These are phyloP conservation scores for Nicotiana rustica DNA, from an alignment of 305 asterid genomes.

Conservation along the genomic window DNA sequence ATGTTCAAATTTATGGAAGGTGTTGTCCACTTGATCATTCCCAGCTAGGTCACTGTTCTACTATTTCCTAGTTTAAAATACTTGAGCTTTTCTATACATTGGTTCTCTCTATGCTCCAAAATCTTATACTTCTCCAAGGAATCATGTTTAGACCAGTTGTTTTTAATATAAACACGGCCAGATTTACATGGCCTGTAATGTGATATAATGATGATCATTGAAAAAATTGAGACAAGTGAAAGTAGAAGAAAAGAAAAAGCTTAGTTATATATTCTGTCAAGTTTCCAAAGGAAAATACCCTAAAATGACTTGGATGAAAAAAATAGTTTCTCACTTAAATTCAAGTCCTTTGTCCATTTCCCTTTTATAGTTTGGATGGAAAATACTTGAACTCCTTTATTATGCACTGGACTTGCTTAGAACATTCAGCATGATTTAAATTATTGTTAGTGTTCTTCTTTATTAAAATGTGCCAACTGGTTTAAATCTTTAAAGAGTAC, in stretches of 20 bases:
- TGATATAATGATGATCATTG: slow-evolving; percentile 1
- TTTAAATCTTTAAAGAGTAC: neutral
- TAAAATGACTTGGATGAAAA: neutral
- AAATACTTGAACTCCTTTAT: slow-evolving; percentile 1
- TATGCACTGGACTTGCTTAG: slow-evolving; percentile 19
- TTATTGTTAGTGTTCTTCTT: slow-evolving; percentile 1
- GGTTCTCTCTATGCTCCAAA: slow-evolving; percentile 14
- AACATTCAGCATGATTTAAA: slow-evolving; percentile 27
- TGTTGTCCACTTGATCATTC: slow-evolving; percentile 31
- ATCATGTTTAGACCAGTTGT: slow-evolving; percentile 12
- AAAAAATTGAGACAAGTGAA: neutral
- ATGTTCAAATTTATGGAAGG: slow-evolving; percentile 11
- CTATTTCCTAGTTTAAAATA: slow-evolving; percentile 14
- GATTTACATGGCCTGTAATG: neutral
- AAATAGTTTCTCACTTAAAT: neutral
- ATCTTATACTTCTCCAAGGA: neutral
- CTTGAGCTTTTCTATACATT: neutral
- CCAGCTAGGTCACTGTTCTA: neutral
- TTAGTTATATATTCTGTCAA: slow-evolving; percentile 14
- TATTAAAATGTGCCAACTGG: slow-evolving; percentile 21
- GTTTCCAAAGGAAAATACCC: slow-evolving; percentile 16
- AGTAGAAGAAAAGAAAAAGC: slow-evolving; percentile 7
- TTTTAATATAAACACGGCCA: neutral
- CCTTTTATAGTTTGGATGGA: slow-evolving; percentile 14
- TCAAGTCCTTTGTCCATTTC: neutral